phyloP scores from a whole-genome alignment of 139 green algal species.

The Pseudopediastrum boryanum region DNA sequence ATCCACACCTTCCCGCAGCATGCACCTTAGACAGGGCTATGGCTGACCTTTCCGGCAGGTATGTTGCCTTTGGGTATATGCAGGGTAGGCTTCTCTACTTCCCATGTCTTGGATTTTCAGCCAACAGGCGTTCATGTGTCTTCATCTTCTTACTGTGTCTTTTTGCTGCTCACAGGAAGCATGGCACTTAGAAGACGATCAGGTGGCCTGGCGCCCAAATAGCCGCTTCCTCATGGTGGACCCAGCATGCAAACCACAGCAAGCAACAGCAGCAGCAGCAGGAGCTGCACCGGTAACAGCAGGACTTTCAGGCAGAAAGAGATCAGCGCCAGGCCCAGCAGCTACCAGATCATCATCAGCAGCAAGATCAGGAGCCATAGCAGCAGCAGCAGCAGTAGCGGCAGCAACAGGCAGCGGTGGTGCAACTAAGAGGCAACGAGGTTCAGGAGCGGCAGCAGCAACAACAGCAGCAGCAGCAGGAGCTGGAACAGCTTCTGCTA shows the following conservation, averaged over 20 bases:
- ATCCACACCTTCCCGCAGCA: too few species aligned
- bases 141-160: not conserved
- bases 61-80: not conserved
- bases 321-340: too few species aligned
- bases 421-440: too few species aligned
- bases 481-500: too few species aligned
- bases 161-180: slow-evolving; percentile 5
- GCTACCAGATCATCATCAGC: not conserved
- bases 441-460: slow-evolving; percentile 14
- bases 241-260: not conserved
- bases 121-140: not conserved
- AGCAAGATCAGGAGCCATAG: not conserved
- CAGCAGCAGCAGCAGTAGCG: slow-evolving; percentile 13
- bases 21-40: slow-evolving; percentile 20
- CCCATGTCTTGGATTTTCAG: too few species aligned
- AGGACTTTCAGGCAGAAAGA: too few species aligned
- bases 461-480: slow-evolving; percentile 5
- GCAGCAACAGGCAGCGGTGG: too few species aligned
- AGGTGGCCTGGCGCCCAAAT: slow-evolving; percentile 1
- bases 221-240: slow-evolving; percentile 16
- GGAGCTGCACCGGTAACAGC: not conserved
- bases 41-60: not conserved
- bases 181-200: not conserved
- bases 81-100: too few species aligned
- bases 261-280: not conserved